Base-by-base conservation (phyloP, 2,329 filamentous ascomycete species). In the Trichoderma guizhouense region DNA sequence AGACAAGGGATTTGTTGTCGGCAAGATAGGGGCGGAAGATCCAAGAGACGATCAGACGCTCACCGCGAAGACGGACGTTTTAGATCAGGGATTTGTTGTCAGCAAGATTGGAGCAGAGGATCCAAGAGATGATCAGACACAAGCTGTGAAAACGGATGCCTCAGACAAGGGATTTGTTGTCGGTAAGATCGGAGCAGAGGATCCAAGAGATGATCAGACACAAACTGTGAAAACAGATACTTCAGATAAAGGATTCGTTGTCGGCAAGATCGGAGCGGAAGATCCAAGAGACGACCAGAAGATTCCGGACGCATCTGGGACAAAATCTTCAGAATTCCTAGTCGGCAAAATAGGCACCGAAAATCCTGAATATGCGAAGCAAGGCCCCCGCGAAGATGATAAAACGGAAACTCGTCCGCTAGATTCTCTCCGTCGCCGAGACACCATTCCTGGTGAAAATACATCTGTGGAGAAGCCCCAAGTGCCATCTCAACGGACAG, bases 341-440 rank as follows among this genome's bases (percentile, higher is more conserved):
- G 66, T 69, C 34, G 66, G 66, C n/a, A 62, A 69, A 53, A 47
- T 58, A 21, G 47, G 53, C 9, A 14, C 51, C 5, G 61, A 71
- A 14, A 39, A 66, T 14, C 34, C 39, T 11, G 53, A 60, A 32
- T 68, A 60, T 26, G 65, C 65, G 11, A 68, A 68, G 7, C 65
- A 68, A 39, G 64, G 64, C 18, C 51, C 64, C 8, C 64, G 64
- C 26, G 64, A 67, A 14, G 66, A 69, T 21, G 66, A 69, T 14
- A 69, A 69, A 11, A 58, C 66, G 12, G 60, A 70, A 30, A 57
- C 68, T 32, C 60, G 68, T n/a, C 30, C 60, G 21, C 14, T 53
- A 4, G 69, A 68, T 53, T 51, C 66, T 63, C 24, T 57, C 39
- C 57, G 66, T 55, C 71, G 72, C 32, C 57, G 72, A 47, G 47